Percentiles rank a stretch among this genome's conserved stretches.
phyloP scores from a whole-genome alignment of 148 eudicot genomes.

The Bassia scoparia region DNA sequence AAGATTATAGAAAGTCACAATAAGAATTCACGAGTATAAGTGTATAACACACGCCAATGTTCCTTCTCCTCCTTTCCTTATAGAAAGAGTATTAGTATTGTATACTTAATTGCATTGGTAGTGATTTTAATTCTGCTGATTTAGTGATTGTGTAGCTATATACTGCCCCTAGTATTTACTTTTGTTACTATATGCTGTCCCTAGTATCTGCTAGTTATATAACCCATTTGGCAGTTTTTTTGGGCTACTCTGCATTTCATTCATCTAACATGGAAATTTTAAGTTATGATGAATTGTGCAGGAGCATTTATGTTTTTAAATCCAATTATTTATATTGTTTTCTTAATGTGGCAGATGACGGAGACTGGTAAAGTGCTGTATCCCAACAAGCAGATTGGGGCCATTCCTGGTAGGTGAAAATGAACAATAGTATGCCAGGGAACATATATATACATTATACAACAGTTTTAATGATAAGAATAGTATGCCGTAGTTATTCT shows the following conservation, averaged over 20 bases:
- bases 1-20: too few species aligned
- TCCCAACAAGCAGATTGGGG: conserved; percentile 50
- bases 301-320: background rate
- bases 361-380: conserved; percentile 32
- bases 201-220: too few species aligned
- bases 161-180: too few species aligned
- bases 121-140: too few species aligned
- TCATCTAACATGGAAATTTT: background rate
- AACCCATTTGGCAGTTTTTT: too few species aligned
- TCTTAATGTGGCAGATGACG: conserved; percentile 52
- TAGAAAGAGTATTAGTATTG: too few species aligned
- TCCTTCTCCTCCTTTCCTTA: too few species aligned
- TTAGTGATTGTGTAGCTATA: too few species aligned
- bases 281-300: background rate
- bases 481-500: background rate
- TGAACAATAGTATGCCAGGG: background rate
- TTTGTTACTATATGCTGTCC: too few species aligned
- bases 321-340: background rate
- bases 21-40: too few species aligned
- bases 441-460: background rate
- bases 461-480: background rate
- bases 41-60: too few species aligned
- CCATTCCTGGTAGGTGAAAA: conserved; percentile 59
- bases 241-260: background rate
- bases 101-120: too few species aligned